Conservation (phyloP, 257 asterid species). For the Solanum chiquidenum region DNA sequence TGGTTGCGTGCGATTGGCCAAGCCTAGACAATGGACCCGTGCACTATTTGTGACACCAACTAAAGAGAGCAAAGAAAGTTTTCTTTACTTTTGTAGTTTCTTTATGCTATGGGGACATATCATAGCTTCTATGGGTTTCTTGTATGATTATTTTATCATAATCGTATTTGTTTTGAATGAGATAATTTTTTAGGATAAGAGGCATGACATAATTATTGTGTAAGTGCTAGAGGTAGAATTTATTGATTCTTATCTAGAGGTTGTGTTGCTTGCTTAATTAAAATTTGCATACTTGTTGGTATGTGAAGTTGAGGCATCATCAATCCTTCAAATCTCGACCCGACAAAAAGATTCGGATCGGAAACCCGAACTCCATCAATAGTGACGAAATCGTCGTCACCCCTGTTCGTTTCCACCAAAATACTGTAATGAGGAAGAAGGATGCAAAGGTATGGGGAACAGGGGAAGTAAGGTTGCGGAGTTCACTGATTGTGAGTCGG, state of each 20-base stretch:
- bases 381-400: too few relatives aligned
- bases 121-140: neutral
- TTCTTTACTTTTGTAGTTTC: neutral
- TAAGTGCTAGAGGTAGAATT: neutral
- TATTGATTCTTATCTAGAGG: neutral
- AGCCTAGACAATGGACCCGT: neutral
- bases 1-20: neutral
- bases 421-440: too few relatives aligned
- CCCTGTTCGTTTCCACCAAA: too few relatives aligned
- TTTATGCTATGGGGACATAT: neutral
- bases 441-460: too few relatives aligned
- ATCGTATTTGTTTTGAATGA: neutral
- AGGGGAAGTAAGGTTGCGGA: too few relatives aligned
- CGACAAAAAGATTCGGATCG: too few relatives aligned
- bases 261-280: neutral
- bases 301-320: neutral
- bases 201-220: neutral
- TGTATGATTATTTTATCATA: neutral
- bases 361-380: too few relatives aligned
- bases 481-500: too few relatives aligned
- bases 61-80: too few relatives aligned
- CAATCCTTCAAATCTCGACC: neutral
- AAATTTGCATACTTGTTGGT: neutral
- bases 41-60: neutral
- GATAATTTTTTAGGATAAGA: neutral